Base-by-base conservation (phyloP, 495 filamentous ascomycete species). In the Tirmania nivea region DNA sequence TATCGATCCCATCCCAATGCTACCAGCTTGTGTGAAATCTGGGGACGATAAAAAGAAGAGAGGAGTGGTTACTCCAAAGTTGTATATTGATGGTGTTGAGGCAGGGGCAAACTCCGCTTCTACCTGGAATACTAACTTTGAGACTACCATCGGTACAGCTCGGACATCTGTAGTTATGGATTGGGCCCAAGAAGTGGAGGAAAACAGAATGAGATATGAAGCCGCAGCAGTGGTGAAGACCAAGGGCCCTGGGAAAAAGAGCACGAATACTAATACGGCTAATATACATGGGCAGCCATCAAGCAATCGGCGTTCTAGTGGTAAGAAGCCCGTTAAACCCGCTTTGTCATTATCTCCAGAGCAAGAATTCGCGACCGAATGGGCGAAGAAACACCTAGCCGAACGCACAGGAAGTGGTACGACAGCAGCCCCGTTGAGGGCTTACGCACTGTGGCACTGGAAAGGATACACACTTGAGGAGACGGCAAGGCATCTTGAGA, bases 1-100 rank as follows among this genome's bases (percentile, higher is more conserved):
- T 10, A 70, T 93, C 53, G 61, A 75, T 37, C 84, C 86, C 14
- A 68, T 68, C 2, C 87, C 86, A 19, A 83, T 81, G 10, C 69
- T 77, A 3, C 86, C 86, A 3, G 65, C 69, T 0, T 51, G 52
- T 16, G 25, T 7, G 36, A 47, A 50, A 31, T 21, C 21, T 34
- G 21, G 10, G 17, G 14, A 10, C 12, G 2, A 11, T 8, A 8
- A 12, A 9, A 48, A 36, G n/a, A 35, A 52, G 35, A 42, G 25
- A 53, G 16, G 25, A 31, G 25, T 31, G 25, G 25, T 31, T 31
- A 31, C 25, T 7, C 25, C 25, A 31, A 31, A 31, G 25, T 31
- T 31, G 25, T 31, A 31, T 31, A 31, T 31, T 7, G 25, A 31
- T 7, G 25, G 25, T 31, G 25, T 31, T 31, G 25, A 31, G 25